Conservation (phyloP, 2,329 filamentous ascomycete species). For the Pseudocercospora macadamiae region DNA sequence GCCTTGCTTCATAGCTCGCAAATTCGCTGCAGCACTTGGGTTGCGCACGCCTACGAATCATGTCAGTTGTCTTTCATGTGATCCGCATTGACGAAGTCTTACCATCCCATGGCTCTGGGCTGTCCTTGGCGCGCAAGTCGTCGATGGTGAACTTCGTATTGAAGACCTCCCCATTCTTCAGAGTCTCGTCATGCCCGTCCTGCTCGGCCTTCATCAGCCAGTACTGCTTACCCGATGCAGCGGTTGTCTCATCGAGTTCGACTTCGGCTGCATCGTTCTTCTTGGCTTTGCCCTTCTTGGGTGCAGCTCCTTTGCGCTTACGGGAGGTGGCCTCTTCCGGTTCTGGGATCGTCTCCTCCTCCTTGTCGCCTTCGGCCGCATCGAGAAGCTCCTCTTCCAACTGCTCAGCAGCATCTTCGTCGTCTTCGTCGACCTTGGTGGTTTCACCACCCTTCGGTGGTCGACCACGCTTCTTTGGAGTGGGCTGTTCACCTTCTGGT, state of each 20-base stretch:
- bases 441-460: slow-evolving; percentile 36
- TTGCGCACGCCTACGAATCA: slow-evolving; percentile 50
- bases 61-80: background rate
- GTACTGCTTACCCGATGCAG: slow-evolving; percentile 35
- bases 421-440: slow-evolving; percentile 34
- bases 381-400: slow-evolving; percentile 35
- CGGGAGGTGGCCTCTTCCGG: slow-evolving; percentile 5
- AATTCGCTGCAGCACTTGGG: slow-evolving; percentile 75
- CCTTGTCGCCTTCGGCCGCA: slow-evolving; percentile 18
- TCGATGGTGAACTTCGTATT: slow-evolving; percentile 96
- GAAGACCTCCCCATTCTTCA: slow-evolving; percentile 73
- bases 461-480: slow-evolving; percentile 34
- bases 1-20: slow-evolving; percentile 86
- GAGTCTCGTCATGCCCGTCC: slow-evolving; percentile 72
- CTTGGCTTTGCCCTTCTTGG: slow-evolving; percentile 27
- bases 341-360: slow-evolving; percentile 1
- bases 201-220: slow-evolving; percentile 67
- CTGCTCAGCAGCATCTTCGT: slow-evolving; percentile 34
- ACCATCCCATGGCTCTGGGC: slow-evolving; percentile 93
- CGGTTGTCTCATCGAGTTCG: slow-evolving; percentile 12
- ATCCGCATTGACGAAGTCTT: too few species aligned
- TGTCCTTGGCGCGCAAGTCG: slow-evolving; percentile 71
- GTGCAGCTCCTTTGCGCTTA: slow-evolving; percentile 20
- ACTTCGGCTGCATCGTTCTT: slow-evolving; percentile 9
- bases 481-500: slow-evolving; percentile 16